phyloP scores from a whole-genome alignment of 371 early-diverging fungal species.

The Rhizopus sp. region DNA sequence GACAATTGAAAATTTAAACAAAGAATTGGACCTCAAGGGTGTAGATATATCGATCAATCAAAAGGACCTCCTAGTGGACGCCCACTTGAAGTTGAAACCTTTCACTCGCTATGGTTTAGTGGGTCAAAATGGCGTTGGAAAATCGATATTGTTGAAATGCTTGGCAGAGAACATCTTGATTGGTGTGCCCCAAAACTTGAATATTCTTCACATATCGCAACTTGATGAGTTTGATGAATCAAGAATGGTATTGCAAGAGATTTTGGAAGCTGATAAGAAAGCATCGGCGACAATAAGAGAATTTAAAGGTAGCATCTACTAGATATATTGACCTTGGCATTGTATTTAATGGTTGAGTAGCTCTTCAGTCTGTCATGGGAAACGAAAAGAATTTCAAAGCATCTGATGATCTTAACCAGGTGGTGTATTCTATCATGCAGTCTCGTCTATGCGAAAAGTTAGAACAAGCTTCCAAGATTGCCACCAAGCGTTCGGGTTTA shows the following conservation, averaged over 20 bases:
- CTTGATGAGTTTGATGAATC: slow-evolving; percentile 55
- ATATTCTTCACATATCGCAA: slow-evolving; percentile 81
- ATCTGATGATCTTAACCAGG: slow-evolving; percentile 27
- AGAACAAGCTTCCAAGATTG: slow-evolving; percentile 61
- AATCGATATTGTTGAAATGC: slow-evolving; percentile 79
- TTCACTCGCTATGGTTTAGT: slow-evolving; percentile 76
- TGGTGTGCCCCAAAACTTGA: slow-evolving; percentile 77
- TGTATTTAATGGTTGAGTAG: slow-evolving; percentile 8
- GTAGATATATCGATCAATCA: slow-evolving; percentile 74
- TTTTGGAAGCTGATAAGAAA: slow-evolving; percentile 73
- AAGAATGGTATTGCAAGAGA: slow-evolving; percentile 63
- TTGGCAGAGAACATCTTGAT: slow-evolving; percentile 73
- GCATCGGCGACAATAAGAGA: slow-evolving; percentile 36
- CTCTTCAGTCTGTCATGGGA: slow-evolving; percentile 47
- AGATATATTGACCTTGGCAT: not conserved
- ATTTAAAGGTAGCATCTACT: slow-evolving; percentile 30
- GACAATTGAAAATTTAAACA: slow-evolving; percentile 68
- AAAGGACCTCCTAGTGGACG: slow-evolving; percentile 64
- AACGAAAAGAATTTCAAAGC: slow-evolving; percentile 8
- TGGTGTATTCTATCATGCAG: slow-evolving; percentile 33
- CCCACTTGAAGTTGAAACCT: slow-evolving; percentile 61
- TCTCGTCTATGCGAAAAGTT: slow-evolving; percentile 40
- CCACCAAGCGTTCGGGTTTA: slow-evolving; percentile 76
- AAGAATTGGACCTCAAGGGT: slow-evolving; percentile 66
- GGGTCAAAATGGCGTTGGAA: slow-evolving; percentile 93